Base-by-base conservation (phyloP, 164 flowering plant genomes). In the Brasenia schreberi region DNA sequence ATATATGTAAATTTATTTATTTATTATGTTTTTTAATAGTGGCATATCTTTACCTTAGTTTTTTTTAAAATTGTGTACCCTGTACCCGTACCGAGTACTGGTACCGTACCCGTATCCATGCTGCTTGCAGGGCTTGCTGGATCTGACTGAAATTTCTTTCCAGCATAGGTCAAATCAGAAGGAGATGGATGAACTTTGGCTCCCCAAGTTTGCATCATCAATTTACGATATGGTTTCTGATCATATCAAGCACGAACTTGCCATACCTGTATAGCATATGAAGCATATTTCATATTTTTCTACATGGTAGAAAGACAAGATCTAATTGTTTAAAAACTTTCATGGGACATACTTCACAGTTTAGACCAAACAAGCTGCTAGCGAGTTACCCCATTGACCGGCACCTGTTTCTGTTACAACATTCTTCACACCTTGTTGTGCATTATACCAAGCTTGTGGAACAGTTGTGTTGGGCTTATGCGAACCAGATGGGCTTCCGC, bases 191-290 rank as follows among this genome's bases (percentile, higher is more conserved):
- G 96, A 42, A 94, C 96, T 68, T 89, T 85, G 18, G 98, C 98
- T 12, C 96, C 98, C 98, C 98, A 94, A 3, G 98, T 89, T 71
- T 94, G 85, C 98, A 94, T 94, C 98, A 94, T 94, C 68, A 94
- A 62, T 70, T 81, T 83, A 6, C 98, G 83, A 65, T 94, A 94
- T 53, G 98, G 98, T 72, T 94, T 94, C 69, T 82, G 87, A 76
- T 94, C 96, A 73, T 82, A 94, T 12, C 97, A 94, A 16, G 96
- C 96, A 19, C 97, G 92, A 27, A 94, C 98, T 80, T 94, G 98
- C 98, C 98, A 90, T 33, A 93, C 98, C 98, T 93, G 59, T 58
- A 65, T 7, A 67, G 27, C 27, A 23, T 23, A 23, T 2, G 27
- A 23, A 23, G 2, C 27, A 23, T 23, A 23, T 23, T 23, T 23